Evolutionary conservation across 805 yeast species (phyloP).

Genomic region (Crinitomyces ghanaensis): DNA sequence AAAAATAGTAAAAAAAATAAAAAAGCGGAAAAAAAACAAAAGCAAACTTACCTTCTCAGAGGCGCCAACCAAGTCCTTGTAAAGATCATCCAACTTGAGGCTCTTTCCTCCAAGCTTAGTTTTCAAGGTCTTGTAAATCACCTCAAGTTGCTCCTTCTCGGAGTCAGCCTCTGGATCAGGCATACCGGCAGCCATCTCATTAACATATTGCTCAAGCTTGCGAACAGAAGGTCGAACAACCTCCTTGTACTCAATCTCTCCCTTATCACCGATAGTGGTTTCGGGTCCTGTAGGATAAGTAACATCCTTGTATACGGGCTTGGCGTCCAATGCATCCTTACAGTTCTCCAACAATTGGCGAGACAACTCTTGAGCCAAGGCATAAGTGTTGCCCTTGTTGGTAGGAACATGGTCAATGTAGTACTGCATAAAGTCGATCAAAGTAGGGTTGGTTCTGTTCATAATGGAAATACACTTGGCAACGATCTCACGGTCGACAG

Average conservation of each 20-base stretch:
- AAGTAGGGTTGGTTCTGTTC: constrained; percentile 92
- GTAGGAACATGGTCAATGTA: constrained; percentile 75
- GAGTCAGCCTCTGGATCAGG: too few species aligned
- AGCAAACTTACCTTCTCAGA: constrained; percentile 45
- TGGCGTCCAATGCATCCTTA: constrained; percentile 64
- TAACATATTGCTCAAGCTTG: constrained; percentile 89
- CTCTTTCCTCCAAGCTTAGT: too few species aligned
- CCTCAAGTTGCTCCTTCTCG: too few species aligned
- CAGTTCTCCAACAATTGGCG: constrained; percentile 92
- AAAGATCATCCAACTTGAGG: constrained; percentile 35
- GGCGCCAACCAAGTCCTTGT: constrained; percentile 45
- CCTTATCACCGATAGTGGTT: constrained; percentile 77
- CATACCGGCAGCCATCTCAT: constrained; percentile 95
- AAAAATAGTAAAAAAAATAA: constrained; percentile 34
- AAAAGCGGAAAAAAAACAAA: constrained; percentile 39
- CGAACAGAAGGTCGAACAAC: constrained; percentile 81
- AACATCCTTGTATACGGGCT: constrained; percentile 94
- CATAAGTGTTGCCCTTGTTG: constrained; percentile 83
- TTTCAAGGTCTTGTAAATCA: too few species aligned
- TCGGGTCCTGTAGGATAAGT: constrained; percentile 91
- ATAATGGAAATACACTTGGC: constrained; percentile 92
- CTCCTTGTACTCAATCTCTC: constrained; percentile 77
- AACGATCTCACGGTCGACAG: constrained; percentile 91
- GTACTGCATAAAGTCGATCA: constrained; percentile 95
- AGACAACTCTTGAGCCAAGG: constrained; percentile 81